Evolutionary conservation across 2,329 filamentous ascomycete species (phyloP), one percentile per base, ranked within the genome.

Genomic region (Trichoderma sp.): DNA sequence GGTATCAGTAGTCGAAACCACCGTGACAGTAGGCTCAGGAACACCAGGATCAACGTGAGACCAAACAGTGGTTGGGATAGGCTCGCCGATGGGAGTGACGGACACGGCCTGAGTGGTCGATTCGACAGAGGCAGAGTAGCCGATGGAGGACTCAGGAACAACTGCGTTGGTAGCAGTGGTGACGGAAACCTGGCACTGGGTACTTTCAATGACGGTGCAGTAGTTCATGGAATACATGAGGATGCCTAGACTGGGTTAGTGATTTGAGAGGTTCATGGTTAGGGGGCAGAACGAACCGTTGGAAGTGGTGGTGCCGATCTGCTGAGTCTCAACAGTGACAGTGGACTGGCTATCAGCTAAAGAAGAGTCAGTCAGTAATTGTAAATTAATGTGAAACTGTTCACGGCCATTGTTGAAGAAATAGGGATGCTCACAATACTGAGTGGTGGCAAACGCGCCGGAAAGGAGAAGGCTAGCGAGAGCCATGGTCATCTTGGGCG

Each of bases 181-280:
- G 67, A 81, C 78, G 65, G 80, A 79, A 64, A 81, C 76, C 38
- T 79, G 76, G 79, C 84, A 85, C 71, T 80, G 77, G 38, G 83
- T 85, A 74, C 80, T 80, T 33, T 83, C 80, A 33, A 83, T 77
- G 67, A 85, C 75, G 76, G 80, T 81, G 80, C 84, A 85, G 72
- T 83, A 77, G 78, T 84, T 84, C 78, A 84, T 80, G 33, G 83
- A 81, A 77, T 83, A 82, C 60, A 85, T 76, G 35, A 83, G 71
- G 27, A 78, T 77, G 3, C 83, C 83, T 85, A 74, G 18, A 63
- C 75, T 65, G 45, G 60, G 60, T 65, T 27, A 31, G 50, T 33
- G n/a, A 27, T 56, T 38, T 27, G 41, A 24, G 64, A 3, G 12
- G 21, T 21, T 38, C 16, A 35, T 12, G 35, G 18, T 16, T 18